Evolutionary conservation across 2,329 filamentous ascomycete genomes (phyloP).

Genomic region (Fusarium acutatum): DNA sequence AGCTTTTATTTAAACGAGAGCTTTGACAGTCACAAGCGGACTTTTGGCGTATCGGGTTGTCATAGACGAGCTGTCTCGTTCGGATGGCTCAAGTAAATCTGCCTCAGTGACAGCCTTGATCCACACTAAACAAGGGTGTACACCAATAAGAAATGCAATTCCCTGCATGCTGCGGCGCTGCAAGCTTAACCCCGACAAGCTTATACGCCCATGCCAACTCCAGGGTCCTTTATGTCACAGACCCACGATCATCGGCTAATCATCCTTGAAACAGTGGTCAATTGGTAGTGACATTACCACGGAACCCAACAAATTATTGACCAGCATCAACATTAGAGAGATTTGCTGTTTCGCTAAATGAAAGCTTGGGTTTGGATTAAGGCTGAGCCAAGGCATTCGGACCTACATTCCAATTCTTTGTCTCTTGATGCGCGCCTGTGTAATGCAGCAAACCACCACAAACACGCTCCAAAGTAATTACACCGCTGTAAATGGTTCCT

Average conservation of each 20-base stretch:
- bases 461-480: neutral
- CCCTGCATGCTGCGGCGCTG: neutral
- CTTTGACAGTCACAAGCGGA: neutral
- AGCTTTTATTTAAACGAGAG: neutral
- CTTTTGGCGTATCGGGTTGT: neutral
- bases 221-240: slow-evolving; percentile 20
- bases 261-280: neutral
- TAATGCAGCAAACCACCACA: neutral
- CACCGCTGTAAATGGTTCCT: neutral
- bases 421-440: neutral
- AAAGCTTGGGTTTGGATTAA: neutral
- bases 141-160: neutral
- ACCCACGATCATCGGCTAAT: neutral
- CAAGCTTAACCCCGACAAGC: slow-evolving; percentile 26
- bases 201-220: slow-evolving; percentile 21
- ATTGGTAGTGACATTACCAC: neutral
- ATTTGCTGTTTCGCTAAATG: neutral
- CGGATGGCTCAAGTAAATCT: neutral
- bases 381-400: neutral
- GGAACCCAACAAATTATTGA: neutral
- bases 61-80: neutral
- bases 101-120: slow-evolving; percentile 25
- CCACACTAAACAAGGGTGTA: neutral
- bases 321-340: neutral
- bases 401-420: neutral